phyloP scores from a whole-genome alignment of 495 filamentous ascomycete species.

The Aspergillus indologenus region DNA sequence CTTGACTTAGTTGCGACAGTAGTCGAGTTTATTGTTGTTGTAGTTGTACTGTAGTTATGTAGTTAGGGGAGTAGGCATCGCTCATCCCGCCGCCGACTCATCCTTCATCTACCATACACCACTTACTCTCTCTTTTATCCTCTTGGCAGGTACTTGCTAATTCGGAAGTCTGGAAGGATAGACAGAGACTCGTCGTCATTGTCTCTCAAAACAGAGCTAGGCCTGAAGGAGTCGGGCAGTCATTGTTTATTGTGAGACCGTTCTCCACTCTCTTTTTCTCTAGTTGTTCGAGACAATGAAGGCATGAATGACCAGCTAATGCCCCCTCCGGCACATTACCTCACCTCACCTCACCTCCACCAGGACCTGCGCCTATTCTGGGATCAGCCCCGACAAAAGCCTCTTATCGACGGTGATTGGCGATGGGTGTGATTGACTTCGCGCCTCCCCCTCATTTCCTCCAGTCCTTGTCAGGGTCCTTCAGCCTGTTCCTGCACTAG shows the following conservation, averaged over 20 bases:
- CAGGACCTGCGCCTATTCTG: not conserved
- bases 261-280: not conserved
- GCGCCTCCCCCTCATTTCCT: not conserved
- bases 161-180: not conserved
- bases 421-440: slow-evolving; percentile 1
- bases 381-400: not conserved
- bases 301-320: too few species aligned
- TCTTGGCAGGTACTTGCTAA: not conserved
- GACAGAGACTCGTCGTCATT: not conserved
- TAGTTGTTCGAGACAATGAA: not conserved
- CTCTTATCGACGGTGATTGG: not conserved
- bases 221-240: not conserved
- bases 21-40: too few species aligned
- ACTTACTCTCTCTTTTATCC: not conserved
- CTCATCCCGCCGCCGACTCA: not conserved
- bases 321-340: too few species aligned
- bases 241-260: not conserved
- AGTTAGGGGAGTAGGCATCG: too few species aligned
- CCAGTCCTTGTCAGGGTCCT: not conserved
- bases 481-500: slow-evolving; percentile 26
- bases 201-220: not conserved
- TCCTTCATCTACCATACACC: too few species aligned
- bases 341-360: not conserved
- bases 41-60: too few species aligned
- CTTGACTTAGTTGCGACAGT: too few species aligned